Evolutionary conservation across 805 yeast species (phyloP), one percentile per base, ranked within the genome.

Genomic region (Ogataea ganodermae): DNA sequence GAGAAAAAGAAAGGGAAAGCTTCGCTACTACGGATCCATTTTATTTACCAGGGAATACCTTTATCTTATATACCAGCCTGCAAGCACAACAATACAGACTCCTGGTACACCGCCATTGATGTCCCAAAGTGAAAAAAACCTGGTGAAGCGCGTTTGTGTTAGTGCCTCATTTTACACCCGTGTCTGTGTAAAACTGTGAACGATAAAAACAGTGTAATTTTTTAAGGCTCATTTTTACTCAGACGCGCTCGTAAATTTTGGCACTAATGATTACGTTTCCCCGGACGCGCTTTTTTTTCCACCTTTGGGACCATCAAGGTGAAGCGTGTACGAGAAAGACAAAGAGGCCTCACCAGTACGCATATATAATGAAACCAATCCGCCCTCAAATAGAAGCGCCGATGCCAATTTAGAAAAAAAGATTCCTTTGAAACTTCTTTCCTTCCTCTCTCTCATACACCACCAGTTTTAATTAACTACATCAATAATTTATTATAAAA

Each of bases 401-500:
- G 20, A n/a, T 18, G 30, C 30, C n/a, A 9, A 9, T 24, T 35
- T 30, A 18, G 31, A 9, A 21, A 16, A 27, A 44, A 38, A 44
- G 44, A 18, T 2, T 26, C n/a, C 30, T 38, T 18, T 38, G 30
- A 27, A 16, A n/a, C 18, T 35, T 35, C 17, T 24, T 36, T 40
- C 30, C 23, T 43, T 31, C 35, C 24, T 22, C 43, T 28, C 22
- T 24, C 24, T 47, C 39, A 35, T 22, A 58, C 46, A 44, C 48
- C 46, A 44, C 48, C 27, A 36, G 40, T 38, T 24, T 17, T 16
- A 6, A 8, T 18, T 8, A 38, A 28, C 35, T 30, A 40, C 14
- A 40, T 40, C 35, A 40, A 6, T 18, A 31, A 28, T 28, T 32
- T 23, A 23, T 18, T 10, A 28, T 27, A 78, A 56, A n/a, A 73